Evolutionary conservation across 2,329 filamentous ascomycete genomes (phyloP), one percentile per base, ranked within the genome.

Genomic region (Teratosphaeria destructans): DNA sequence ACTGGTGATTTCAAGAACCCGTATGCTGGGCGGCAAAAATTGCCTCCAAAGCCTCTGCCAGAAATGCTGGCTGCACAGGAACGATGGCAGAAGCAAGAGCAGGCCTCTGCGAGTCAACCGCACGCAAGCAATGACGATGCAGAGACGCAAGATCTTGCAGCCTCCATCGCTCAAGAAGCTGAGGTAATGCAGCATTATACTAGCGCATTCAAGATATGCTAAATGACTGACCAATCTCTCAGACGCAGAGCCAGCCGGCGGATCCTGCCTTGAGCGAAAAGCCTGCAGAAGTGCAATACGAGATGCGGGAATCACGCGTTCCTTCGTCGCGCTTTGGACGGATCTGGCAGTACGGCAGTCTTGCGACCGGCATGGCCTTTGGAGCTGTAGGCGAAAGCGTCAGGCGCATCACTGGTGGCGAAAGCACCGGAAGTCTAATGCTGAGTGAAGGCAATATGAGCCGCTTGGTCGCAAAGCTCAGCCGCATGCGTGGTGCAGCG

Each of bases 401-500:
- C 65, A 89, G 89, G 70, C 84, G 93, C 61, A 86, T 86, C 2
- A 86, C 92, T 39, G 89, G 90, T 6, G 83, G 85, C 58, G 79
- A 82, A 58, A 73, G 81, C 61, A 72, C 71, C 55, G 90, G 91
- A 1, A 96, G 92, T 1, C 79, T 96, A 8, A 85, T 99, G 77
- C 83, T 99, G 59, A 97, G 89, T 73, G 82, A 90, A 5, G 85
- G 81, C 10, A 99, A 99, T 70, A 91, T 97, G 83, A 92, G 97
- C 72, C 84, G 95, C 55, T 81, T 99, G 8, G 94, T 99, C 1
- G 81, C 90, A 5, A 96, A 95, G 74, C 81, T 99, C 2, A 97
- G 93, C 3, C 88, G 89, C 26, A 99, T 99, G 94, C 85, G 94
- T 68, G 94, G 94, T 43, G 95, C 94, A 5, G 94, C 94, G n/a